Evolutionary conservation across 2,329 filamentous ascomycete genomes (phyloP).

Genomic region (Diaporthe sp.): DNA sequence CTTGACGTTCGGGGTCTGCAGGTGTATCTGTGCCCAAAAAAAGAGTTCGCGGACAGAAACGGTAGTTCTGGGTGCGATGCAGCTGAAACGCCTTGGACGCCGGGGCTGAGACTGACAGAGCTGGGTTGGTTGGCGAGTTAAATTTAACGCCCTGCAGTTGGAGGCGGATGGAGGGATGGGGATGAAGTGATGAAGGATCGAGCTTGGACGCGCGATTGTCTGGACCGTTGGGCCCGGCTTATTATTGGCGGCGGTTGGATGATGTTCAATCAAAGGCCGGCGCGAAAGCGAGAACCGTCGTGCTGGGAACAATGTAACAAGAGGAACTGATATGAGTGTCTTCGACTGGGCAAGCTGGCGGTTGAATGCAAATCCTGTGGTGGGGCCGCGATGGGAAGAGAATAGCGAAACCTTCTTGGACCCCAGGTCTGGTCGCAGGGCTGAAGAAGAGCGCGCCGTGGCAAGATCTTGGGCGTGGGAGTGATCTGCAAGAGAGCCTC

Average conservation of each 20-base stretch:
- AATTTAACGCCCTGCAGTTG: conserved; percentile 28
- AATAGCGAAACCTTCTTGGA: conserved; percentile 14
- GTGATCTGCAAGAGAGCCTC: conserved; percentile 30
- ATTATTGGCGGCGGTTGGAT: conserved; percentile 28
- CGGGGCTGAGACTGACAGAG: conserved; percentile 28
- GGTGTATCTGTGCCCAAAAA: conserved; percentile 14
- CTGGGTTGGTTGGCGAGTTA: conserved; percentile 33
- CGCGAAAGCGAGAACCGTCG: conserved; percentile 34
- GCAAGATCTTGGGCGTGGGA: conserved; percentile 31
- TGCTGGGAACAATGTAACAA: conserved; percentile 22
- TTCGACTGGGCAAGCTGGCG: neutral
- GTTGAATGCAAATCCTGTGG: neutral
- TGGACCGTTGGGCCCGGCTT: conserved; percentile 21
- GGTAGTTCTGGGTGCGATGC: conserved; percentile 7
- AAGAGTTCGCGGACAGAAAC: conserved; percentile 22
- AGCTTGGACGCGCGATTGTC: conserved; percentile 23
- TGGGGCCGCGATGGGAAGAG: conserved; percentile 17
- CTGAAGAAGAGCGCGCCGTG: conserved; percentile 21
- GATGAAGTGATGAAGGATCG: conserved; percentile 17
- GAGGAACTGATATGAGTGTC: neutral
- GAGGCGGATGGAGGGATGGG: conserved; percentile 28
- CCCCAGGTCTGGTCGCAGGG: conserved; percentile 23
- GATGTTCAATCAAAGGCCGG: conserved; percentile 24
- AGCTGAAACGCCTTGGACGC: conserved; percentile 29
- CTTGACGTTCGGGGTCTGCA: neutral